Percentiles rank a stretch among this genome's conserved stretches.
Conservation (phyloP, 345 rosid genomes). For the Tarenaya hassleriana region DNA sequence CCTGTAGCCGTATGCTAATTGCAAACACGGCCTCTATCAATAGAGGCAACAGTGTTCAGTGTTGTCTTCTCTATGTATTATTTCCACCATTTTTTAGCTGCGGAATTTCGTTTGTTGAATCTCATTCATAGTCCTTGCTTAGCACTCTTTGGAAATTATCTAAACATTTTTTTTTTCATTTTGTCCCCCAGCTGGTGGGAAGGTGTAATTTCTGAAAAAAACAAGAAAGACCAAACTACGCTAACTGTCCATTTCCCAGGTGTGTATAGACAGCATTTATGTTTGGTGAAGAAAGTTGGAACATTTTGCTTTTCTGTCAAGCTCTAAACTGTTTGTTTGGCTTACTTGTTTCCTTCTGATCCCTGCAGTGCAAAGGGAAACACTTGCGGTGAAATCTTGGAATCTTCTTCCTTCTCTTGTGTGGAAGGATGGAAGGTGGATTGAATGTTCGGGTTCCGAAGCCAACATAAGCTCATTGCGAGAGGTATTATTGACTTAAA, state of each 20-base stretch:
- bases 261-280: conserved; percentile 19
- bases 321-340: conserved; percentile 2
- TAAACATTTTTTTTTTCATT: conserved; percentile 16
- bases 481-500: conserved; percentile 40
- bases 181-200: conserved; percentile 89
- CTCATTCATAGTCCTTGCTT: neutral
- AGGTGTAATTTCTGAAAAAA: conserved; percentile 78
- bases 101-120: neutral
- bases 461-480: conserved; percentile 33
- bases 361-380: conserved; percentile 64
- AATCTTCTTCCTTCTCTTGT: conserved; percentile 77
- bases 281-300: conserved; percentile 8
- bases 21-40: neutral
- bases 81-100: too few relatives aligned
- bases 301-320: neutral
- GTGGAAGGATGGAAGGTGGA: conserved; percentile 89
- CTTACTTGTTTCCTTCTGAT: conserved; percentile 9
- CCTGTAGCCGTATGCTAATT: neutral
- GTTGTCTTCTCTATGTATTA: neutral
- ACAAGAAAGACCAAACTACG: conserved; percentile 65
- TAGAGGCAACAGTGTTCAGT: conserved; percentile 6
- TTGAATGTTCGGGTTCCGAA: conserved; percentile 56
- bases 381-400: conserved; percentile 56
- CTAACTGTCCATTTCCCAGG: conserved; percentile 79
- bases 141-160: conserved; percentile 13